Conservation (phyloP, 495 filamentous ascomycete genomes). For the Penicilliopsis zonata region DNA sequence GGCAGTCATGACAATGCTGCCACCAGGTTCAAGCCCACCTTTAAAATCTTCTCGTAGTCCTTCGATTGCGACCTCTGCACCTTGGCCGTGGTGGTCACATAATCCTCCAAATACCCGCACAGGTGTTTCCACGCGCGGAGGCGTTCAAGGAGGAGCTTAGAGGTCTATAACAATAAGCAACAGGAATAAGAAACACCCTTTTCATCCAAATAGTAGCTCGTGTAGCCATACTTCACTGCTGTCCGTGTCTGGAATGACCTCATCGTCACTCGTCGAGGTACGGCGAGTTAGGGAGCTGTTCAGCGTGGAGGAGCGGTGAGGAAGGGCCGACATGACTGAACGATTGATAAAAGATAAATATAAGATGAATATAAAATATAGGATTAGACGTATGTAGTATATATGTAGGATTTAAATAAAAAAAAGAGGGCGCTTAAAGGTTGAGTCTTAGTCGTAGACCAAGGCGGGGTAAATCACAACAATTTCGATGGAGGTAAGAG, state of each 20-base stretch:
- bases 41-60: conserved; percentile 90
- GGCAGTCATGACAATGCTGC: too few species aligned
- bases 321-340: conserved; percentile 31
- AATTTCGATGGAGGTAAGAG: too few species aligned
- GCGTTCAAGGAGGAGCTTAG: conserved; percentile 69
- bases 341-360: too few species aligned
- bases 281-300: conserved; percentile 31
- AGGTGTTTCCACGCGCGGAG: conserved; percentile 94
- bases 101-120: conserved; percentile 80
- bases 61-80: conserved; percentile 73
- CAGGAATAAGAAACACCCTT: conserved; percentile 4
- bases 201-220: background rate
- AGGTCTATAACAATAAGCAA: conserved; percentile 37
- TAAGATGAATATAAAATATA: too few species aligned
- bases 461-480: too few species aligned
- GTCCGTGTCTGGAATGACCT: conserved; percentile 66
- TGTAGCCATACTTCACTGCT: conserved; percentile 50
- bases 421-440: too few species aligned
- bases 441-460: too few species aligned
- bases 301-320: conserved; percentile 44
- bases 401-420: too few species aligned
- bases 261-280: conserved; percentile 38
- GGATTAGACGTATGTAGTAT: too few species aligned
- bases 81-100: conserved; percentile 73
- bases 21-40: conserved; percentile 36